Percentiles rank a stretch among this genome's conserved stretches.
phyloP scores from a whole-genome alignment of 2,329 filamentous ascomycete genomes.

The Botryotinia narcissicola region DNA sequence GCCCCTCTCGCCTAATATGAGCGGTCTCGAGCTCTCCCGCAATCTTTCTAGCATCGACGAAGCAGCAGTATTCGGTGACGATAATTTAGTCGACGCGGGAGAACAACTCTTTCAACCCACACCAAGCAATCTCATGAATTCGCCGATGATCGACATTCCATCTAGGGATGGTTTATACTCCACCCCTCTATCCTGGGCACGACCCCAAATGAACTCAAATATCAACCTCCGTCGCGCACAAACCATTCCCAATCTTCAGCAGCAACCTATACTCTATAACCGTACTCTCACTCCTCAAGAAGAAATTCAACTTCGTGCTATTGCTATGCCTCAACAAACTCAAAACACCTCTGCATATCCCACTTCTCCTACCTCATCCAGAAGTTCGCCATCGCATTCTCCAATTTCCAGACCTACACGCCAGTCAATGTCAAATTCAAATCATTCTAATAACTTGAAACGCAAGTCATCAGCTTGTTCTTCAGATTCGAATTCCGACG shows the following conservation, averaged over 20 bases:
- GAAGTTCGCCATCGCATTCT: constrained; percentile 34
- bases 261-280: constrained; percentile 16
- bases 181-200: constrained; percentile 34
- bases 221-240: constrained; percentile 13
- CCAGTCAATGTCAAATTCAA: constrained; percentile 38
- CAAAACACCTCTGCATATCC: constrained; percentile 34
- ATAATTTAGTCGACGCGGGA: constrained; percentile 26
- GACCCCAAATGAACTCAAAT: constrained; percentile 23
- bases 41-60: constrained; percentile 27
- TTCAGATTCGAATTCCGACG: constrained; percentile 33
- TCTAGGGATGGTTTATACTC: constrained; percentile 32
- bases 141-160: constrained; percentile 20
- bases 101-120: constrained; percentile 34
- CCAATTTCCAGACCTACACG: constrained; percentile 50
- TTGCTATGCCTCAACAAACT: constrained; percentile 60
- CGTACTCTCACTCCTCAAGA: constrained; percentile 29
- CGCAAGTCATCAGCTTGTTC: constrained; percentile 20
- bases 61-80: constrained; percentile 32
- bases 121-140: constrained; percentile 14
- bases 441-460: constrained; percentile 51
- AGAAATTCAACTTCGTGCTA: constrained; percentile 51
- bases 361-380: constrained; percentile 49
- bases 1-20: constrained; percentile 32
- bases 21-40: constrained; percentile 29
- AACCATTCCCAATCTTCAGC: constrained; percentile 13